These are phyloP conservation scores for Begonia masoniana DNA, from an alignment of 306 rosid species.

Conservation along the genomic window DNA sequence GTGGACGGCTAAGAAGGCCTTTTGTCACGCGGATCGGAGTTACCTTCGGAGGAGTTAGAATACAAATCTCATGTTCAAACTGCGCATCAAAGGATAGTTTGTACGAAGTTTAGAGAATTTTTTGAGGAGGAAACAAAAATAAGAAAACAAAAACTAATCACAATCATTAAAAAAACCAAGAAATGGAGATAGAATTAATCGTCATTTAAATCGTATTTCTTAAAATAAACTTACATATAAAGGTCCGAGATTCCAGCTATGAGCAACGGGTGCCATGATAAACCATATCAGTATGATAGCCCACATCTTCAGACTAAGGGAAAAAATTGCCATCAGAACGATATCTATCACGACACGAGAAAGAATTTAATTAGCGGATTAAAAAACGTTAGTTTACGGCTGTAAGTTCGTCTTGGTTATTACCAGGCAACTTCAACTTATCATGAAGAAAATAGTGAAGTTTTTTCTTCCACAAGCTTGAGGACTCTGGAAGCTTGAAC, in stretches of 20 bases:
- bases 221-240: constrained; percentile 51
- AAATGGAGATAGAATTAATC: too few species aligned
- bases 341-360: constrained; percentile 46
- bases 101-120: too few species aligned
- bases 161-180: too few species aligned
- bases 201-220: too few species aligned
- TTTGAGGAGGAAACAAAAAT: too few species aligned
- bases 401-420: neutral
- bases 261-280: constrained; percentile 82
- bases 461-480: constrained; percentile 75
- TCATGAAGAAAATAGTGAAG: constrained; percentile 64
- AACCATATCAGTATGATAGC: constrained; percentile 61
- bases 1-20: too few species aligned
- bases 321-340: constrained; percentile 75
- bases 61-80: too few species aligned
- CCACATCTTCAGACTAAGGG: constrained; percentile 81
- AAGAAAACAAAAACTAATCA: too few species aligned
- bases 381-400: neutral
- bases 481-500: constrained; percentile 76
- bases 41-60: too few species aligned
- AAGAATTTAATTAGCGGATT: constrained; percentile 20
- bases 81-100: too few species aligned
- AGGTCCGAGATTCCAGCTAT: constrained; percentile 80
- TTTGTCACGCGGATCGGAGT: too few species aligned
- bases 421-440: constrained; percentile 87